These are phyloP conservation scores for Phytophthora rubi DNA, from an alignment of 352 stramenopile genomes.

Conservation along the genomic window DNA sequence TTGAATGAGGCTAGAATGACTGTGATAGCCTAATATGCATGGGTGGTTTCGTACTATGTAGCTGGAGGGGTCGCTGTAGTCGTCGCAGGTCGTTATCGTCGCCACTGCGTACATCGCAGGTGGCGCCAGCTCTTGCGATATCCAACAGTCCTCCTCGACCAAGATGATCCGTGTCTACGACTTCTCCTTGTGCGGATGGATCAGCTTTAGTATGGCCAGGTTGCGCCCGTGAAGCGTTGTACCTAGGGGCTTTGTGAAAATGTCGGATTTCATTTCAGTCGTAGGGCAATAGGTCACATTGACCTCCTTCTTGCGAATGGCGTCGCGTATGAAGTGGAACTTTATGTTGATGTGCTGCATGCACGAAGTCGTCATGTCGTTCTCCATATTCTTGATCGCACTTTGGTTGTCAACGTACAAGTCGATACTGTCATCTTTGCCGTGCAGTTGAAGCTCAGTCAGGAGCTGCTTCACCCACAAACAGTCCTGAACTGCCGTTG, in stretches of 20 bases:
- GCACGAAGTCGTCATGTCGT: conserved; percentile 1
- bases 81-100: no score
- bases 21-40: no score
- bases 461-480: conserved; percentile 15
- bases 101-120: no score
- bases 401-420: conserved; percentile 20
- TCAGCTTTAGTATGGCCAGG: neutral
- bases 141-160: neutral
- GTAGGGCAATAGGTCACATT: conserved; percentile 8
- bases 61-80: no score
- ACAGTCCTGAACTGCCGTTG: conserved; percentile 10
- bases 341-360: conserved; percentile 3
- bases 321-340: conserved; percentile 21
- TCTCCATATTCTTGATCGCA: conserved; percentile 18
- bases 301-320: neutral
- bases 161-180: neutral
- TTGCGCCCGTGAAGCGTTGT: neutral
- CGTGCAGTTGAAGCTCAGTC: neutral
- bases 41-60: no score
- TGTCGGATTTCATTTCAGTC: neutral
- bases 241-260: neutral
- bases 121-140: no score
- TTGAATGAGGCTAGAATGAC: no score
- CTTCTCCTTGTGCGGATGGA: neutral
- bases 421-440: neutral